Conservation (phyloP, 1,139 yeast species). For the Arxiozyma bovina region DNA sequence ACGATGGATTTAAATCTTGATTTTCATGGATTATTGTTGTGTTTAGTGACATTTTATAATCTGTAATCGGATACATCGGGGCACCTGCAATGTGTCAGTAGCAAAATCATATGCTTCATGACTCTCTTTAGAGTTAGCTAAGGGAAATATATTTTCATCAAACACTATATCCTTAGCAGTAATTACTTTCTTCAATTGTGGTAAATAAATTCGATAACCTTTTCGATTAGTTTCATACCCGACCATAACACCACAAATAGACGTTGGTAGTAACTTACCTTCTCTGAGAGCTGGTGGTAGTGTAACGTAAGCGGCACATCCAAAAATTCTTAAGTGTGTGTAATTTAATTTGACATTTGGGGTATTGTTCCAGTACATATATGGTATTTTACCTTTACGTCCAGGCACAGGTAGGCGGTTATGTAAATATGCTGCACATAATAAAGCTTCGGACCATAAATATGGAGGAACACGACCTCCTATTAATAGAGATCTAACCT, state of each 20-base stretch:
- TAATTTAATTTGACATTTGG: background rate
- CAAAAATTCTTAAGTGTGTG: conserved; percentile 6
- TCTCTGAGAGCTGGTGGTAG: conserved; percentile 5
- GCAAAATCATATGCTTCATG: conserved; percentile 3
- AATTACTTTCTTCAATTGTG: background rate
- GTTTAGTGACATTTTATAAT: too few species aligned
- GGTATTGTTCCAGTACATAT: too few species aligned
- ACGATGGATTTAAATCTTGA: too few species aligned
- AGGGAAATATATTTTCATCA: conserved; percentile 7
- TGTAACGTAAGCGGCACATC: conserved; percentile 8
- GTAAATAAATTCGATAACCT: conserved; percentile 6
- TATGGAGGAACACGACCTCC: too few species aligned
- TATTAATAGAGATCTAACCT: too few species aligned
- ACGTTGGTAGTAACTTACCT: conserved; percentile 6
- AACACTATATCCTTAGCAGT: conserved; percentile 5
- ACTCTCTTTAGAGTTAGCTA: background rate
- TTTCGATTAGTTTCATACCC: conserved; percentile 6
- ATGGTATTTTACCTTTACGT: too few species aligned
- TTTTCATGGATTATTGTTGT: too few species aligned
- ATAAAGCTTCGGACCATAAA: too few species aligned
- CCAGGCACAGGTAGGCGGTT: conserved; percentile 2
- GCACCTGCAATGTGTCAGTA: too few species aligned
- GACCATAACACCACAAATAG: conserved; percentile 3
- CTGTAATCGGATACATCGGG: too few species aligned
- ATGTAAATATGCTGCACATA: too few species aligned